Evolutionary conservation across 805 yeast species (phyloP).

Genomic region (Isabelozyma rhagii): DNA sequence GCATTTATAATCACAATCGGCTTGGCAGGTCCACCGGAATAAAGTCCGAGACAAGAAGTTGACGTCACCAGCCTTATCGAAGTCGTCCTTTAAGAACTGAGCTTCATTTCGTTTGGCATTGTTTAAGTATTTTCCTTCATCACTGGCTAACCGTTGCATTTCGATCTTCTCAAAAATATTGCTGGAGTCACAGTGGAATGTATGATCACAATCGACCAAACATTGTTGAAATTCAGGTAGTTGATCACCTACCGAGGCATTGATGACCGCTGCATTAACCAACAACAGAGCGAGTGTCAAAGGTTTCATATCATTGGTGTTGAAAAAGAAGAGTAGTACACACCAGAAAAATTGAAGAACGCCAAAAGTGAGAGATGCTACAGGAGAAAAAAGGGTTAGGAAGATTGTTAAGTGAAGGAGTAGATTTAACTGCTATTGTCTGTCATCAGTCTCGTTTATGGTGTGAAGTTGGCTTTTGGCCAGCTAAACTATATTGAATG

Average conservation of each 20-base stretch:
- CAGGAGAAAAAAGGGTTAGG: no score
- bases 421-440: no score
- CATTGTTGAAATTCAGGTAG: slow-evolving; percentile 29
- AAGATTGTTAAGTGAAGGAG: no score
- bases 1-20: slow-evolving; percentile 39
- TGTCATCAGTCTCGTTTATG: no score
- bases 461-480: neutral
- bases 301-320: neutral
- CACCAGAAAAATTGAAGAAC: neutral
- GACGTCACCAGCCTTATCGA: slow-evolving; percentile 7
- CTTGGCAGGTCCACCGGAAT: slow-evolving; percentile 32
- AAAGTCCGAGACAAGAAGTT: slow-evolving; percentile 14
- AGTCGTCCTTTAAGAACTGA: slow-evolving; percentile 3
- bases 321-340: no score
- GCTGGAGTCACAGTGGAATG: slow-evolving; percentile 12
- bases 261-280: neutral
- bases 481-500: slow-evolving; percentile 8
- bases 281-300: neutral
- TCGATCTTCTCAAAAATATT: slow-evolving; percentile 11
- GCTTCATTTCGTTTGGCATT: neutral
- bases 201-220: slow-evolving; percentile 15
- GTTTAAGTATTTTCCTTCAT: slow-evolving; percentile 1
- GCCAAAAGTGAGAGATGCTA: no score
- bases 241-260: slow-evolving; percentile 29
- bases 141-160: slow-evolving; percentile 5